Percentiles rank a stretch among this genome's conserved stretches.
Conservation (phyloP, 2,329 filamentous ascomycete species). For the Aspergillus sp. region DNA sequence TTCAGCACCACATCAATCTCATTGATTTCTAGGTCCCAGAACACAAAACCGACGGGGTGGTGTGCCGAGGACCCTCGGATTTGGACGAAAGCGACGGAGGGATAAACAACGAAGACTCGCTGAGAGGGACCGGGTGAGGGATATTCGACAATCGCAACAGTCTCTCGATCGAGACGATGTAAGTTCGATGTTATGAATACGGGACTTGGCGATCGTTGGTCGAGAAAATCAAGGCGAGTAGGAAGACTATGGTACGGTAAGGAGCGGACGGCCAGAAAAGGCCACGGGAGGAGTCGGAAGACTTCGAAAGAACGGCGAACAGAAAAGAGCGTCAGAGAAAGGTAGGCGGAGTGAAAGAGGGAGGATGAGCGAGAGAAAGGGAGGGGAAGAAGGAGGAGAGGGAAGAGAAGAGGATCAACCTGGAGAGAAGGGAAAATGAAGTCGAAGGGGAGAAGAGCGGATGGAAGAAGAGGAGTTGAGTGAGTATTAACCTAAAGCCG, state of each 20-base stretch:
- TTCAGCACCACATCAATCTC: slow-evolving; percentile 19
- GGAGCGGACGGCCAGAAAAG: slow-evolving; percentile 40
- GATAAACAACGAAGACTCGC: neutral
- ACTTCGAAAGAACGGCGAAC: slow-evolving; percentile 4
- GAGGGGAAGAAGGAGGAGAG: slow-evolving; percentile 13
- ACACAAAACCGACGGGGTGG: neutral
- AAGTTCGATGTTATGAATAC: neutral
- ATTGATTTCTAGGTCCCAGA: slow-evolving; percentile 17
- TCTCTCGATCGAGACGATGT: neutral
- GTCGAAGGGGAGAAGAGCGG: slow-evolving; percentile 15
- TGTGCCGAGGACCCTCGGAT: slow-evolving; percentile 2
- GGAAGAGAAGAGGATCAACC: slow-evolving; percentile 13
- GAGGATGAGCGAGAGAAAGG: slow-evolving; percentile 10
- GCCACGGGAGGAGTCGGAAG: slow-evolving; percentile 20
- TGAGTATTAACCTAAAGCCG: neutral
- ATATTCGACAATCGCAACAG: neutral
- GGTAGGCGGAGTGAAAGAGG: slow-evolving; percentile 14
- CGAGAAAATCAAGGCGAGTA: slow-evolving; percentile 8
- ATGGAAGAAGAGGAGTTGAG: slow-evolving; percentile 12
- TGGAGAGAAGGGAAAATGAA: slow-evolving; percentile 18
- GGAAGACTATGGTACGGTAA: slow-evolving; percentile 23
- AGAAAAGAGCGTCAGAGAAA: slow-evolving; percentile 10
- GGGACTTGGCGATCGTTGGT: slow-evolving; percentile 3
- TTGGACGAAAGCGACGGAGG: slow-evolving; percentile 4
- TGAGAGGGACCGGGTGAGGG: neutral